Conservation (phyloP, 176 grass and related monocot genomes). For the Eleusine indica region DNA sequence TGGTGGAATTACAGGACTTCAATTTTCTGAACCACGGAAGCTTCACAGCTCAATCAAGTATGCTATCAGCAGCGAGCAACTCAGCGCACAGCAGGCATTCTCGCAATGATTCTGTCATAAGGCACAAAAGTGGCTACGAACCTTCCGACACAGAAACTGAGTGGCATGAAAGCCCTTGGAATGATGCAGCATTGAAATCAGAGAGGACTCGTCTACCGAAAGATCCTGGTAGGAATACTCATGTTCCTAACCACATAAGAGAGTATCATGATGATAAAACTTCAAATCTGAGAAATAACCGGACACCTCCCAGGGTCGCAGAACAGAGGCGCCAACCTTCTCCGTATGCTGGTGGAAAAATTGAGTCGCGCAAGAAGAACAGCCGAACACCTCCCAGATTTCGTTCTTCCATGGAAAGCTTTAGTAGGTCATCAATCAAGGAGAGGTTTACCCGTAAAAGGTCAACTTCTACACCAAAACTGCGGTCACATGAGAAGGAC, state of each 20-base stretch:
- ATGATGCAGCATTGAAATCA: conserved; percentile 54
- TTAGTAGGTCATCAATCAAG: conserved; percentile 47
- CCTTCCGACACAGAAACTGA: conserved; percentile 81
- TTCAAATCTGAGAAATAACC: conserved; percentile 45
- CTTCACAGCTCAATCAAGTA: conserved; percentile 38
- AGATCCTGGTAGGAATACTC: conserved; percentile 45
- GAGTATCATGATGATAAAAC: conserved; percentile 41
- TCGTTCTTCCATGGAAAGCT: conserved; percentile 43
- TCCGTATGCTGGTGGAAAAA: conserved; percentile 35
- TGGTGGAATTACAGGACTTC: conserved; percentile 27
- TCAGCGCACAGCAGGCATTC: conserved; percentile 37
- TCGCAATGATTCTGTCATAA: conserved; percentile 36
- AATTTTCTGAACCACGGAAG: conserved; percentile 25
- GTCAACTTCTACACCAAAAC: conserved; percentile 58
- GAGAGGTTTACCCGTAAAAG: conserved; percentile 45
- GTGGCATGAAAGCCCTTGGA: conserved; percentile 82
- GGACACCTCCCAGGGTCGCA: conserved; percentile 46
- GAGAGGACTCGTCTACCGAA: conserved; percentile 40
- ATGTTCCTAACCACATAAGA: conserved; percentile 39
- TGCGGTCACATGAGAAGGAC: conserved; percentile 43
- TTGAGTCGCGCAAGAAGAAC: conserved; percentile 49
- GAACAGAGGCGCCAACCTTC: conserved; percentile 48
- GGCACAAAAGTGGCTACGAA: conserved; percentile 67
- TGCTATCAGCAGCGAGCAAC: conserved; percentile 46
- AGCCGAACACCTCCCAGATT: conserved; percentile 54